Conservation (phyloP, 805 yeast species). For the Clavispora phyllophila region DNA sequence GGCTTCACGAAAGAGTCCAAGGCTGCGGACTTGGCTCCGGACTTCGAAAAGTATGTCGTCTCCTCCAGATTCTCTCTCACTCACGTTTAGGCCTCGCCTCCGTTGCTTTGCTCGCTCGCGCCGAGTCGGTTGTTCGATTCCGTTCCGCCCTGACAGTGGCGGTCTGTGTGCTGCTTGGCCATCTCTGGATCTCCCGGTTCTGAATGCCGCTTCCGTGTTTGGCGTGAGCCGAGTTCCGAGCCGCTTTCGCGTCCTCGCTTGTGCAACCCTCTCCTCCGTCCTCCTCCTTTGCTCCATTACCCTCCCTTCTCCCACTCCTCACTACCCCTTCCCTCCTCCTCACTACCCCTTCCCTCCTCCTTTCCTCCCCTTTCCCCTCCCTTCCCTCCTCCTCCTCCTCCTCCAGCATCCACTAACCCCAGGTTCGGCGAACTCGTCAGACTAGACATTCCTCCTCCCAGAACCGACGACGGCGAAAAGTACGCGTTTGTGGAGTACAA, state of each 20-base stretch:
- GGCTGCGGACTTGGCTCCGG: constrained; percentile 56
- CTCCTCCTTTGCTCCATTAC: constrained; percentile 2
- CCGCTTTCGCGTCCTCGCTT: too few relatives aligned
- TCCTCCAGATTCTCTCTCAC: neutral
- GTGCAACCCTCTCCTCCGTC: too few relatives aligned
- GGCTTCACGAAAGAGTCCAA: constrained; percentile 51
- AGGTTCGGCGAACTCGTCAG: constrained; percentile 55
- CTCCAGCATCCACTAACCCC: constrained; percentile 9
- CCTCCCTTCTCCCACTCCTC: constrained; percentile 2
- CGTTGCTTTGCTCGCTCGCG: too few relatives aligned
- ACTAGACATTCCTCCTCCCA: constrained; percentile 60
- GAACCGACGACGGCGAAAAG: constrained; percentile 53
- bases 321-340: neutral
- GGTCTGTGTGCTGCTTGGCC: too few relatives aligned
- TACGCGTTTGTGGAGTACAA: constrained; percentile 62
- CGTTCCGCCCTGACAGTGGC: too few relatives aligned
- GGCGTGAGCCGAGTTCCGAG: too few relatives aligned
- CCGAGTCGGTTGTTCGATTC: too few relatives aligned
- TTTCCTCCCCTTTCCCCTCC: neutral
- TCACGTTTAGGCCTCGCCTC: constrained; percentile 4
- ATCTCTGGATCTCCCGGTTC: too few relatives aligned
- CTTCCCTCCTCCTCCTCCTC: constrained; percentile 1
- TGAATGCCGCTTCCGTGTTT: too few relatives aligned
- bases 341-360: constrained; percentile 2
- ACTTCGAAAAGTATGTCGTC: constrained; percentile 54